Evolutionary conservation across 106 monocot species (phyloP).

Genomic region (Apostasia shenzhenica): DNA sequence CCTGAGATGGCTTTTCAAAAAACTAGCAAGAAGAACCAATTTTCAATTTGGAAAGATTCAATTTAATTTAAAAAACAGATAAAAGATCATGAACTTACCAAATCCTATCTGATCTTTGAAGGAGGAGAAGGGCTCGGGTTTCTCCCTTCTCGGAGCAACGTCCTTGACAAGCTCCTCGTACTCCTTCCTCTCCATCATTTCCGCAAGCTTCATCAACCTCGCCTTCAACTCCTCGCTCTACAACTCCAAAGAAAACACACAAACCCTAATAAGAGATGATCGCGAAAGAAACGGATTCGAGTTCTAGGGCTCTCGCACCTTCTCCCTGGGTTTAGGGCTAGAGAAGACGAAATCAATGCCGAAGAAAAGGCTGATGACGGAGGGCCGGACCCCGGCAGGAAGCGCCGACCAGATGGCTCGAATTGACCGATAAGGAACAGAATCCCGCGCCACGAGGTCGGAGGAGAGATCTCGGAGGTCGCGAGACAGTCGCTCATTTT

Average conservation of each 20-base stretch:
- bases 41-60: no score
- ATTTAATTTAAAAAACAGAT: not conserved
- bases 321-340: conserved; percentile 58
- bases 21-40: no score
- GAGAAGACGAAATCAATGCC: conserved; percentile 49
- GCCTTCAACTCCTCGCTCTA: conserved; percentile 80
- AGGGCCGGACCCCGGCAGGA: conserved; percentile 39
- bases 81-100: conserved; percentile 26
- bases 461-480: conserved; percentile 45
- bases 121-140: conserved; percentile 76
- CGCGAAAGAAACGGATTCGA: not conserved
- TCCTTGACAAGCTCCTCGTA: conserved; percentile 89
- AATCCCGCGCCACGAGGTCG: conserved; percentile 18
- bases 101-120: conserved; percentile 97
- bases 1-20: no score
- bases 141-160: conserved; percentile 60
- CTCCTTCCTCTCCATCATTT: conserved; percentile 69
- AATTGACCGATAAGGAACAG: conserved; percentile 42
- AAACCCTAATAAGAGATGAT: conserved; percentile 6
- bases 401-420: conserved; percentile 55
- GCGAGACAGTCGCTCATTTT: conserved; percentile 15
- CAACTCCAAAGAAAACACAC: not conserved
- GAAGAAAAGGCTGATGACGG: conserved; percentile 40
- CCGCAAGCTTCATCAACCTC: conserved; percentile 69
- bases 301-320: conserved; percentile 19